Evolutionary conservation across 345 rosid species (phyloP).

Genomic region (Gossypium australe): DNA sequence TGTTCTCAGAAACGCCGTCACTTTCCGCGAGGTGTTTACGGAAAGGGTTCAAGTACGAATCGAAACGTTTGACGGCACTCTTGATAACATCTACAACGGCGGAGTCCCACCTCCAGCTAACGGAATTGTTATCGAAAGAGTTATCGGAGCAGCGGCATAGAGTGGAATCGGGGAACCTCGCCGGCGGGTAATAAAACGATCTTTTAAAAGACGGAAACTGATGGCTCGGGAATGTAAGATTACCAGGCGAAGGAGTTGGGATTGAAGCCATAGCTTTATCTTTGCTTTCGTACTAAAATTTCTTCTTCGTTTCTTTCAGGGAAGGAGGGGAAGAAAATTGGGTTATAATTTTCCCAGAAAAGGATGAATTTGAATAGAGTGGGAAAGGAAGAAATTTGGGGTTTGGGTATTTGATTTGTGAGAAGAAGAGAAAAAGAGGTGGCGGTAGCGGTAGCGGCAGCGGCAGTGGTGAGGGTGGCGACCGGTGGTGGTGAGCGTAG

Average conservation of each 20-base stretch:
- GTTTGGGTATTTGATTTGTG: not conserved
- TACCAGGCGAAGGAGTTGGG: slow-evolving; percentile 42
- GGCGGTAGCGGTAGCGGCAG: not conserved
- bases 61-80: slow-evolving; percentile 48
- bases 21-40: slow-evolving; percentile 12
- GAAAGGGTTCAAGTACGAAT: slow-evolving; percentile 37
- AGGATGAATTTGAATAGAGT: not conserved
- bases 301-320: not conserved
- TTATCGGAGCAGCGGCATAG: slow-evolving; percentile 46
- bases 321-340: not conserved
- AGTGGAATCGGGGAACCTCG: slow-evolving; percentile 31
- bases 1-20: not conserved
- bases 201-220: slow-evolving; percentile 28
- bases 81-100: slow-evolving; percentile 47
- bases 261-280: slow-evolving; percentile 48
- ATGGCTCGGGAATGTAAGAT: slow-evolving; percentile 31
- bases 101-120: slow-evolving; percentile 49
- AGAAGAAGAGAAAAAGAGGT: not conserved
- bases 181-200: slow-evolving; percentile 28
- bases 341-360: not conserved
- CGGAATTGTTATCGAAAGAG: slow-evolving; percentile 25
- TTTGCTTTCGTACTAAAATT: not conserved
- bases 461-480: not conserved
- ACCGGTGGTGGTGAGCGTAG: not conserved
- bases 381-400: too few relatives aligned